Evolutionary conservation across 164 flowering plant genomes (phyloP), one percentile per base, ranked within the genome.

Genomic region (Magnolia officinalis): DNA sequence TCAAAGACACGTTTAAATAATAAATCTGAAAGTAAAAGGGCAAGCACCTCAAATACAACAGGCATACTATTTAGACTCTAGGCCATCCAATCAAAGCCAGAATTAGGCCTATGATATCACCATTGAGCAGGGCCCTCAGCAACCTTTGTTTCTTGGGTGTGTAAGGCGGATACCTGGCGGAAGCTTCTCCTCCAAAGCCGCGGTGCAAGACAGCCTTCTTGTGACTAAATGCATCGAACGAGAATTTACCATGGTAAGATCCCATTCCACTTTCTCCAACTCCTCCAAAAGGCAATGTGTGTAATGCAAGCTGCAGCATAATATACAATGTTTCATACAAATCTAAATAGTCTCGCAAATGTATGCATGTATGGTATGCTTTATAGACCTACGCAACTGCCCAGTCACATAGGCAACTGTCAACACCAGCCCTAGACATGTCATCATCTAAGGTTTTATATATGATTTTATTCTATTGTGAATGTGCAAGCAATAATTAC

Each of bases 231-330:
- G 92, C 78, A 11, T 94, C 98, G 29, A 94, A 96, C 1, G 99
- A 92, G 78, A 86, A 91, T 84, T 90, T 94, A 71, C 98, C 99
- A 71, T 96, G 99, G 79, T 92, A 96, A 76, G 89, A 84, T 9
- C 99, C 97, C 45, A 90, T 81, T 0, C 99, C 99, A 64, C 99
- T 96, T 70, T 85, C 82, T 0, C 96, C 99, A 8, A 94, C 93
- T 0, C 99, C 99, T 80, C 98, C 98, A 76, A 96, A 96, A 0
- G 98, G 97, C 31, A 96, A 52, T 0, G 74, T 78, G 74, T 65
- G 84, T 71, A 78, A 81, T 1, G 91, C 83, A 78, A 90, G 82
- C 98, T 94, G 94, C 88, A 86, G 11, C 75, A 74, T 1, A 16
- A 51, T 67, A 85, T 80, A 67, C 81, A 64, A 72, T 78, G 76